Evolutionary conservation across 2,329 filamentous ascomycete species (phyloP).

Genomic region (Sordariomycetes sp.): DNA sequence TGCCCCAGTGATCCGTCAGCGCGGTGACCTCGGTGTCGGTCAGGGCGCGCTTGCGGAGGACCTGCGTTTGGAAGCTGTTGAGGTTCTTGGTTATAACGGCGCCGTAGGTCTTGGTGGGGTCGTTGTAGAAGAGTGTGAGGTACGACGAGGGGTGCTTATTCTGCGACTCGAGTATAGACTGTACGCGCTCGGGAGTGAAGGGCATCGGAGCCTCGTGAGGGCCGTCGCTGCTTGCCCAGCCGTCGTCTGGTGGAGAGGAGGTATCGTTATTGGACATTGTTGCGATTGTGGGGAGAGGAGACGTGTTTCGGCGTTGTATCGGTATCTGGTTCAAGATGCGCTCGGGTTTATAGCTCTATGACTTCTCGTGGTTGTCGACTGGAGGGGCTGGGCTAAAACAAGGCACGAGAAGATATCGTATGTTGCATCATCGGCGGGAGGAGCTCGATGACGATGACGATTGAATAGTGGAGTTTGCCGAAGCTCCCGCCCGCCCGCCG

Average conservation of each 20-base stretch:
- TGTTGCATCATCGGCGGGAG: not conserved
- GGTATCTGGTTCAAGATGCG: not conserved
- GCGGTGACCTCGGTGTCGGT: constrained; percentile 21
- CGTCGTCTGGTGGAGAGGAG: not conserved
- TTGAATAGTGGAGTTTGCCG: not conserved
- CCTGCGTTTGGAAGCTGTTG: constrained; percentile 4
- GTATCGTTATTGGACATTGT: not conserved
- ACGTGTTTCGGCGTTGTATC: not conserved
- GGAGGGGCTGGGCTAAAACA: not conserved
- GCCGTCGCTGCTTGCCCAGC: not conserved
- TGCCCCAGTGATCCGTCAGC: constrained; percentile 16
- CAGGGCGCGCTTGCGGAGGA: constrained; percentile 15
- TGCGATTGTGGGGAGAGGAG: not conserved
- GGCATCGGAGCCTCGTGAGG: not conserved
- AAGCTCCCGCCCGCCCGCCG: not conserved
- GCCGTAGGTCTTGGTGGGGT: constrained; percentile 1
- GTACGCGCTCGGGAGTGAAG: not conserved
- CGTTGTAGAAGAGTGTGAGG: not conserved
- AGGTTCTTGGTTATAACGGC: constrained; percentile 2
- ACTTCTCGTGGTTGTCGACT: not conserved
- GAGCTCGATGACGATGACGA: not conserved
- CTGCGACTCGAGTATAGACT: constrained; percentile 2
- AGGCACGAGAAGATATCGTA: not conserved
- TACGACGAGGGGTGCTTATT: not conserved
- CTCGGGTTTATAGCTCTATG: not conserved